Percentiles rank a stretch among this genome's conserved stretches.
Conservation (phyloP, 306 rosid genomes). For the Alnus glutinosa region DNA sequence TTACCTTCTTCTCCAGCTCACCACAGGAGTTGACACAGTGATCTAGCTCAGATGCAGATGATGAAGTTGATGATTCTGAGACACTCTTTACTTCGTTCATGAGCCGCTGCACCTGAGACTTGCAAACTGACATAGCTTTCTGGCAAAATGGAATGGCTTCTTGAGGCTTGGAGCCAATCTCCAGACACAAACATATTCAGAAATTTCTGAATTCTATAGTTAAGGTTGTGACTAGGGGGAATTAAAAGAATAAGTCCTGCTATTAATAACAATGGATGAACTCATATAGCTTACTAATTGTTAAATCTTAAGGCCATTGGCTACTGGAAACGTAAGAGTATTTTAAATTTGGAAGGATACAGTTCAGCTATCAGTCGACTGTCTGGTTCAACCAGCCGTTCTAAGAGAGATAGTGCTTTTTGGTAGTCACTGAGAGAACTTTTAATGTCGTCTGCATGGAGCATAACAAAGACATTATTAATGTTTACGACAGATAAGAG, state of each 20-base stretch:
- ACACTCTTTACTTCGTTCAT: conserved; percentile 52
- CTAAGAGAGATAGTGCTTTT: conserved; percentile 79
- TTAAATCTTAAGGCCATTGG: conserved; percentile 6
- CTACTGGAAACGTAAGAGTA: neutral
- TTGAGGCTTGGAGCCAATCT: conserved; percentile 68
- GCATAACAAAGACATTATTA: conserved; percentile 27
- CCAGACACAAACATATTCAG: conserved; percentile 88
- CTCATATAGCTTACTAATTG: conserved; percentile 8
- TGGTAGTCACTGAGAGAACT: conserved; percentile 82
- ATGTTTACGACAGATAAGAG: conserved; percentile 21
- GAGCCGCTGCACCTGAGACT: conserved; percentile 64
- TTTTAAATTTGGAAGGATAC: conserved; percentile 62
- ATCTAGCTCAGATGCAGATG: conserved; percentile 46
- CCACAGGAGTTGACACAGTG: conserved; percentile 43
- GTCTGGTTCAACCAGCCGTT: conserved; percentile 82
- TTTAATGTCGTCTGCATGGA: conserved; percentile 84
- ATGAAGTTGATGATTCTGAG: conserved; percentile 41
- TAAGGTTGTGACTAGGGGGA: conserved; percentile 43
- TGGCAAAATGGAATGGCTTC: conserved; percentile 79
- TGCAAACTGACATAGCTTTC: conserved; percentile 83
- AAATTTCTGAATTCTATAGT: conserved; percentile 64
- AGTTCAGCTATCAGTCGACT: conserved; percentile 80
- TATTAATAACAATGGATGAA: neutral
- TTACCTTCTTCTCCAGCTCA: conserved; percentile 93
- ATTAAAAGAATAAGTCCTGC: neutral